Conservation (phyloP, 352 stramenopile species). For the Globisporangium sylvaticum region DNA sequence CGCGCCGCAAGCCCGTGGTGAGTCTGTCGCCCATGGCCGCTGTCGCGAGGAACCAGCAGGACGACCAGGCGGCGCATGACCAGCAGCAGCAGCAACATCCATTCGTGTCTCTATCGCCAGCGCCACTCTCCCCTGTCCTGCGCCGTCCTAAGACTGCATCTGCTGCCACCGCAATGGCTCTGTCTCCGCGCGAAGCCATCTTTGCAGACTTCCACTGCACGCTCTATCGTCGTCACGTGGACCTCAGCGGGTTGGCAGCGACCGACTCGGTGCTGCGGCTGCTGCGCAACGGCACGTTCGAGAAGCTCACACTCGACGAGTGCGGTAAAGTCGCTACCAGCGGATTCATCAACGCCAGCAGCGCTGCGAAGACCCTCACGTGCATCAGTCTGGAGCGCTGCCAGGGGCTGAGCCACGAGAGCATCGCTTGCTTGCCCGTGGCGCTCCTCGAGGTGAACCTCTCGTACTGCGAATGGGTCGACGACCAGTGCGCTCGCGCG, state of each 20-base stretch:
- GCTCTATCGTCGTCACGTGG: conserved; percentile 38
- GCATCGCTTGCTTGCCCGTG: conserved; percentile 16
- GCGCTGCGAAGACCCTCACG: not conserved
- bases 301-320: conserved; percentile 26
- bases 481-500: conserved; percentile 43
- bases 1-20: conserved; percentile 3
- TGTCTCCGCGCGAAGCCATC: conserved; percentile 15
- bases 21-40: not conserved
- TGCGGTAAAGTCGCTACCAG: conserved; percentile 20
- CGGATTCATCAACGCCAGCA: conserved; percentile 12
- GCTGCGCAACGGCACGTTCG: conserved; percentile 10
- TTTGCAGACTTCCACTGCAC: conserved; percentile 15
- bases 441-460: conserved; percentile 45
- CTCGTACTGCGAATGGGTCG: conserved; percentile 66
- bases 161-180: not conserved
- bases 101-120: not conserved
- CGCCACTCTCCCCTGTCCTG: not conserved
- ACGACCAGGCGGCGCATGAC: conserved; percentile 2
- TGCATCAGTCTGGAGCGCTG: conserved; percentile 23
- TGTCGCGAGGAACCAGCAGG: not conserved
- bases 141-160: not conserved
- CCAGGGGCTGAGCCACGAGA: conserved; percentile 12
- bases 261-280: conserved; percentile 42
- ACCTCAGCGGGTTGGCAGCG: conserved; percentile 51
- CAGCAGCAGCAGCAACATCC: not conserved